Percentiles rank a stretch among this genome's conserved stretches.
phyloP scores from a whole-genome alignment of 2,329 filamentous ascomycete genomes.

The Venturia oleaginea region DNA sequence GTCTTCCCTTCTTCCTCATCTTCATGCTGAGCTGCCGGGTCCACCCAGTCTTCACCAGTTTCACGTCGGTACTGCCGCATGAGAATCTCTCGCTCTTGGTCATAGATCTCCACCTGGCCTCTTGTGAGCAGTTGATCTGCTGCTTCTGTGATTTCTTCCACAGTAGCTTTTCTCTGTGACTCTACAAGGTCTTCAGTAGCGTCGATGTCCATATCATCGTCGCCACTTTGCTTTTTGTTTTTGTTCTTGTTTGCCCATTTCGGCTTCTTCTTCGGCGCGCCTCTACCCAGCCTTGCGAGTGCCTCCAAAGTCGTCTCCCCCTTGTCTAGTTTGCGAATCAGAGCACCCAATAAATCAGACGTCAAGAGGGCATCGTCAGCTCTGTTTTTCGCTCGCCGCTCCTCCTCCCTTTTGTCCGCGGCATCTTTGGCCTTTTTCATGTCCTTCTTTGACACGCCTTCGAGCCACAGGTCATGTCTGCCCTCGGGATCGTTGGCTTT shows the following conservation, averaged over 20 bases:
- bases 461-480: conserved; percentile 84
- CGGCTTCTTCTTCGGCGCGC: conserved; percentile 34
- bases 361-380: conserved; percentile 67
- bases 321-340: conserved; percentile 66
- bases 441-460: conserved; percentile 87
- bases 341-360: conserved; percentile 59
- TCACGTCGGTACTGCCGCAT: conserved; percentile 76
- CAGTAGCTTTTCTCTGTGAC: conserved; percentile 57
- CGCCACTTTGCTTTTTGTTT: conserved; percentile 38
- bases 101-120: conserved; percentile 85
- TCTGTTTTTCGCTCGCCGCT: conserved; percentile 60
- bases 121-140: conserved; percentile 78
- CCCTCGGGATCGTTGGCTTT: conserved; percentile 85
- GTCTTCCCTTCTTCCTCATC: conserved; percentile 31
- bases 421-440: conserved; percentile 82
- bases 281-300: conserved; percentile 67
- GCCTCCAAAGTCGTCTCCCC: conserved; percentile 86
- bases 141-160: conserved; percentile 78
- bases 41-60: conserved; percentile 77
- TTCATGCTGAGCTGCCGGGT: conserved; percentile 25
- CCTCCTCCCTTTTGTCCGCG: conserved; percentile 73
- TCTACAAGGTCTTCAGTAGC: conserved; percentile 60
- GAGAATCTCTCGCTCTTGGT: conserved; percentile 74
- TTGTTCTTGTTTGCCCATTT: conserved; percentile 54
- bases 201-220: conserved; percentile 62